These are phyloP conservation scores for Picea glauca DNA, from an alignment of 75 land plant genomes.

Conservation along the genomic window DNA sequence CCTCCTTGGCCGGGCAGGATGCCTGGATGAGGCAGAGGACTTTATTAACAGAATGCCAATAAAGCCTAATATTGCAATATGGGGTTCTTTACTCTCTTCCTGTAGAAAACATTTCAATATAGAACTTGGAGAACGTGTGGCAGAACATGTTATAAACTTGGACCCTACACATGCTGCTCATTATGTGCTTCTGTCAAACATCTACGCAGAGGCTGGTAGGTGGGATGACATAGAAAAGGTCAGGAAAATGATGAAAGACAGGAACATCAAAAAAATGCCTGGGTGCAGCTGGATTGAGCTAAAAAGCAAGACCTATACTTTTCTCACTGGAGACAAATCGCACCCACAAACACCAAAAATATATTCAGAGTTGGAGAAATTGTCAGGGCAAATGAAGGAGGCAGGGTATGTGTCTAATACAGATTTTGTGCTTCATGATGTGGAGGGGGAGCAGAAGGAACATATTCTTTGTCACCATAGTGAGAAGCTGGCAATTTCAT, in stretches of 20 bases:
- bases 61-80: neutral
- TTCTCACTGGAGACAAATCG: neutral
- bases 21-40: constrained; percentile 13
- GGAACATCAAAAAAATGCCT: neutral
- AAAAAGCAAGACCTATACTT: neutral
- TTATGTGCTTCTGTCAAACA: neutral
- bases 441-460: neutral
- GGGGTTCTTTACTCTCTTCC: constrained; percentile 11
- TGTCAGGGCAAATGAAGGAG: neutral
- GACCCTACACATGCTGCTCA: neutral
- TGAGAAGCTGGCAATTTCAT: neutral
- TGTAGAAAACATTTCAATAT: neutral
- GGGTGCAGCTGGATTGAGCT: neutral
- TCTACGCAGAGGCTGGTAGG: neutral
- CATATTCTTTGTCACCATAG: neutral
- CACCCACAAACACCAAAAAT: neutral
- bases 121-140: neutral
- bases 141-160: neutral
- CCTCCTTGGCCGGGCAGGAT: constrained; percentile 11
- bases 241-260: neutral
- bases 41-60: neutral
- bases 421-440: neutral
- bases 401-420: neutral
- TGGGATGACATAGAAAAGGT: neutral
- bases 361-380: neutral